These are phyloP conservation scores for Bauhinia variegata DNA, from an alignment of 306 rosid genomes.

Conservation along the genomic window DNA sequence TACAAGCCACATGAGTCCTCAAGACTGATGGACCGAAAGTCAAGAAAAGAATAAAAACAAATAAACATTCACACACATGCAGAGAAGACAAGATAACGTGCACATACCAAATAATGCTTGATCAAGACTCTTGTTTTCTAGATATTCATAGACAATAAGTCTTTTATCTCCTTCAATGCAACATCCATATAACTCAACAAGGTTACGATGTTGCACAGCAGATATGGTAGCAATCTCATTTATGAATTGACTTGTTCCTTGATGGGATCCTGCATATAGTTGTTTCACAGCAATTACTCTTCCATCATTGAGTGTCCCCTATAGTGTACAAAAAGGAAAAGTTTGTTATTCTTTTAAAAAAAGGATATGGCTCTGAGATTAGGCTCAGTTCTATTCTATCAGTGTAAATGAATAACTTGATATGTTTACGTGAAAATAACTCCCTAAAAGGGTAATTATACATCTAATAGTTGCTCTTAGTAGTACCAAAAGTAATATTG, in stretches of 20 bases:
- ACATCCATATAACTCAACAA: slow-evolving; percentile 76
- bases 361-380: background rate
- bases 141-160: slow-evolving; percentile 80
- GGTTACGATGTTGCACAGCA: slow-evolving; percentile 82
- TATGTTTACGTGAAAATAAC: background rate
- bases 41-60: too few relatives aligned
- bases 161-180: slow-evolving; percentile 70
- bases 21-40: slow-evolving; percentile 4
- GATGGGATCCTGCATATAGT: slow-evolving; percentile 71
- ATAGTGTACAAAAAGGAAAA: slow-evolving; percentile 14
- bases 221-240: slow-evolving; percentile 87
- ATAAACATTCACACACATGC: background rate
- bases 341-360: background rate
- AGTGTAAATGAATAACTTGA: background rate
- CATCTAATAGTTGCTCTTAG: background rate
- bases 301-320: slow-evolving; percentile 82
- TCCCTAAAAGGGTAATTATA: background rate
- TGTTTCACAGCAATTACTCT: slow-evolving; percentile 82
- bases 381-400: background rate
- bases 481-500: background rate
- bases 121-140: slow-evolving; percentile 85
- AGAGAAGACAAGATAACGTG: background rate
- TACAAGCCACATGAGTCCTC: slow-evolving; percentile 3
- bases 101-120: slow-evolving; percentile 82
- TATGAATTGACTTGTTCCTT: slow-evolving; percentile 81